These are phyloP conservation scores for Jamesozyma piceae DNA, from an alignment of 805 yeast genomes.

Conservation along the genomic window DNA sequence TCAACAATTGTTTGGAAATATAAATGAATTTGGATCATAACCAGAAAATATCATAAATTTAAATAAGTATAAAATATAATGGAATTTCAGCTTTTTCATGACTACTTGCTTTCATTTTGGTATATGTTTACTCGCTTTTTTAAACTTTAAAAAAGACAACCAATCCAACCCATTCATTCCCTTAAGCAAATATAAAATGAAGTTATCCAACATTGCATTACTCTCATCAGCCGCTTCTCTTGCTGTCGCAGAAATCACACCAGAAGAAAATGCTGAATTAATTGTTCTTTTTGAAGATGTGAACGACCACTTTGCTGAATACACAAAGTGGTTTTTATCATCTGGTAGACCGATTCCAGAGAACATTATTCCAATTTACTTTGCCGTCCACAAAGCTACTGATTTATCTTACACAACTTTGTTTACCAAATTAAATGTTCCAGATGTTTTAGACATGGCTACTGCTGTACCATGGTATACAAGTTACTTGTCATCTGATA, in stretches of 20 bases:
- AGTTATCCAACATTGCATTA: background rate
- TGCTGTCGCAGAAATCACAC: conserved; percentile 1
- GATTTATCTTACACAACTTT: conserved; percentile 29
- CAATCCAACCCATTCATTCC: too few relatives aligned
- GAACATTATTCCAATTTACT: conserved; percentile 7
- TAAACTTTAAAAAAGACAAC: too few relatives aligned
- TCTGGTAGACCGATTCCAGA: conserved; percentile 9
- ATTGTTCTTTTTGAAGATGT: conserved; percentile 14
- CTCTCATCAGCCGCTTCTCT: conserved; percentile 1
- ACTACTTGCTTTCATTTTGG: too few relatives aligned
- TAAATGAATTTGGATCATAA: too few relatives aligned
- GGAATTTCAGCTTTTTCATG: too few relatives aligned
- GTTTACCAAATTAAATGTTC: conserved; percentile 18
- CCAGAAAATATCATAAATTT: too few relatives aligned
- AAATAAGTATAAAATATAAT: too few relatives aligned
- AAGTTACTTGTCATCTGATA: conserved; percentile 13
- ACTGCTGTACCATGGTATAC: conserved; percentile 31
- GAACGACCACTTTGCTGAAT: conserved; percentile 8
- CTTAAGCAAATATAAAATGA: too few relatives aligned
- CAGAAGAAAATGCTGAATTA: conserved; percentile 9
- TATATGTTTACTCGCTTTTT: too few relatives aligned
- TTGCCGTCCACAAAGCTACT: conserved; percentile 23
- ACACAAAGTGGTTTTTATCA: conserved; percentile 2
- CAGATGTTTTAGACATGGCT: conserved; percentile 20
- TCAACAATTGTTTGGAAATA: too few relatives aligned